Conservation (phyloP, 257 asterid genomes). For the Handroanthus guayacan region DNA sequence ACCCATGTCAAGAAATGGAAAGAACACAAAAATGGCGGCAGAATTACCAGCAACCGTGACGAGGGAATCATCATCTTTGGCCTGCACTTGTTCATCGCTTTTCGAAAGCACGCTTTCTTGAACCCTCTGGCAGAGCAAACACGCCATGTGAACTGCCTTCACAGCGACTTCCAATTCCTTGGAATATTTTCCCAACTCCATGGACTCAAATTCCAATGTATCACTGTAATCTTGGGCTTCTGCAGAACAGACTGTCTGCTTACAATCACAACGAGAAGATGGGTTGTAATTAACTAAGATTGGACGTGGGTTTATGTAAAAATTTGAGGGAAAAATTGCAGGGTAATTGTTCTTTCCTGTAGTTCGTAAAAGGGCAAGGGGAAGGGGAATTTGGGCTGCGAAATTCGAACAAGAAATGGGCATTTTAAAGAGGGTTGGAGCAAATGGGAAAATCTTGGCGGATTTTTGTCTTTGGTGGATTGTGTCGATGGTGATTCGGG, state of each 20-base stretch:
- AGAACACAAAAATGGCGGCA: not conserved
- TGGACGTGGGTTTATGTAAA: slow-evolving; percentile 18
- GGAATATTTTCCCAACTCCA: slow-evolving; percentile 38
- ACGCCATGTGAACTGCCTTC: slow-evolving; percentile 87
- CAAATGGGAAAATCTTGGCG: not conserved
- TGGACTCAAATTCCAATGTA: slow-evolving; percentile 36
- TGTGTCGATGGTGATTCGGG: not conserved
- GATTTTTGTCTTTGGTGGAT: not conserved
- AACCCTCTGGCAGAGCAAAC: slow-evolving; percentile 66
- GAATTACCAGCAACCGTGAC: slow-evolving; percentile 80
- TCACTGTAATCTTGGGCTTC: slow-evolving; percentile 42
- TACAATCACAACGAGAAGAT: slow-evolving; percentile 26
- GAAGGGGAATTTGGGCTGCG: slow-evolving; percentile 43
- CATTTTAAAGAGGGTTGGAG: slow-evolving; percentile 42
- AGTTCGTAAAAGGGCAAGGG: slow-evolving; percentile 21
- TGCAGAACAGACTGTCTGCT: slow-evolving; percentile 34
- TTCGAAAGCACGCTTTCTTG: slow-evolving; percentile 54
- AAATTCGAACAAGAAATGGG: slow-evolving; percentile 43
- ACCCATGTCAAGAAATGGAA: not conserved
- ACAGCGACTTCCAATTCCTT: slow-evolving; percentile 73
- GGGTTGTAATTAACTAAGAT: slow-evolving; percentile 23
- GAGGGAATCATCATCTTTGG: slow-evolving; percentile 82
- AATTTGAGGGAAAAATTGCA: slow-evolving; percentile 21
- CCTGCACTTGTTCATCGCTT: slow-evolving; percentile 48
- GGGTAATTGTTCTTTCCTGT: slow-evolving; percentile 1